phyloP scores from a whole-genome alignment of 2,329 filamentous ascomycete genomes.

The Tolypocladium nubicola region DNA sequence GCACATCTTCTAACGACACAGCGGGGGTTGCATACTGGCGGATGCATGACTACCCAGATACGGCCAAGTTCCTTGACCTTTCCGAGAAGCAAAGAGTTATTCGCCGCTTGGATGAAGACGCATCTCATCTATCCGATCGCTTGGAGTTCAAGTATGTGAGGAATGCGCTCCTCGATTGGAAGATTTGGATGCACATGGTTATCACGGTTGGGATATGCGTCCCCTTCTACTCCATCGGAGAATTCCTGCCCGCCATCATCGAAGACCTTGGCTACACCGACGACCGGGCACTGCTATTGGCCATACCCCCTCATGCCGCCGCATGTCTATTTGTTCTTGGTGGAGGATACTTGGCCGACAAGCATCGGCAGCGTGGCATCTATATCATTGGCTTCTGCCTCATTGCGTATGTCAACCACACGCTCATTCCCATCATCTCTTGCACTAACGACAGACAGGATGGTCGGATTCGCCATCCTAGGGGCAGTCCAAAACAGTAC shows the following conservation, averaged over 20 bases:
- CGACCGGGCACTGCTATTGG: constrained; percentile 26
- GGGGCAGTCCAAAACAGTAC: constrained; percentile 20
- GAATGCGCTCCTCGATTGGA: constrained; percentile 49
- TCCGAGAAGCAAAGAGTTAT: constrained; percentile 32
- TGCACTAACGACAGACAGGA: constrained; percentile 9
- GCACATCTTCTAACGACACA: constrained; percentile 9
- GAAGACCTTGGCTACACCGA: constrained; percentile 24
- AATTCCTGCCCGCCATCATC: constrained; percentile 27
- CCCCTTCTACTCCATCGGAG: constrained; percentile 26
- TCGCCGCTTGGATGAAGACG: constrained; percentile 30
- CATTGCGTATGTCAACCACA: constrained; percentile 16
- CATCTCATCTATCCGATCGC: constrained; percentile 40
- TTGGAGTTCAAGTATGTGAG: constrained; percentile 44
- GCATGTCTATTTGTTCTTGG: constrained; percentile 24
- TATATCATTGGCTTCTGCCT: constrained; percentile 26
- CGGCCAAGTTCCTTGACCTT: constrained; percentile 35
- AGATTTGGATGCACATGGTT: constrained; percentile 43
- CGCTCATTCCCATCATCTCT: not conserved
- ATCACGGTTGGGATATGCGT: constrained; percentile 49
- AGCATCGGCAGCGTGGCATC: constrained; percentile 22
- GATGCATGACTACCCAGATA: constrained; percentile 49
- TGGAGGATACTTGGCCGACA: constrained; percentile 32
- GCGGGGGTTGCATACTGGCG: constrained; percentile 38
- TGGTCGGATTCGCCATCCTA: constrained; percentile 22
- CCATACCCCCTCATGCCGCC: constrained; percentile 25